Conservation (phyloP, 1,284 basidiomycete genomes). For the Xanthoconium separans region DNA sequence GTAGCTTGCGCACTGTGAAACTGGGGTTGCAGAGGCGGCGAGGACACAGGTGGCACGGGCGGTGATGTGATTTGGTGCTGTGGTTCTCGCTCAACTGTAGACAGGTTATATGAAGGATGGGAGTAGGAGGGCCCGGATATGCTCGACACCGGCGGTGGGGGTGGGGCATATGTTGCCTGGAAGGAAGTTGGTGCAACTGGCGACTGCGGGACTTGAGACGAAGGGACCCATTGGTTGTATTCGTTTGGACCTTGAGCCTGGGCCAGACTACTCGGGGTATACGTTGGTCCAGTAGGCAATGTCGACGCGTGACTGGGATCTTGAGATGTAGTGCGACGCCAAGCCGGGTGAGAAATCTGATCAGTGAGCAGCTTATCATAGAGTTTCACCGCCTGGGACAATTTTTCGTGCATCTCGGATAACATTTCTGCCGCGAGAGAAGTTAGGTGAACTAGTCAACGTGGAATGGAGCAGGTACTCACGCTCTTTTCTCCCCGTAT, state of each 20-base stretch:
- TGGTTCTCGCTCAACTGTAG: conserved; percentile 13
- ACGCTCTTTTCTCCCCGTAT: conserved; percentile 86
- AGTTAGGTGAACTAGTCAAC: neutral
- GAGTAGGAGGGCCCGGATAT: conserved; percentile 17
- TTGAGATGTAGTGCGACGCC: conserved; percentile 40
- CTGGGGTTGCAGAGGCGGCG: conserved; percentile 6
- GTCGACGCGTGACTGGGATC: conserved; percentile 18
- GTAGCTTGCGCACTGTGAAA: conserved; percentile 7
- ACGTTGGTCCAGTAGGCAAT: conserved; percentile 12
- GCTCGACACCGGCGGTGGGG: conserved; percentile 16
- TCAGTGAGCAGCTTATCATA: conserved; percentile 88
- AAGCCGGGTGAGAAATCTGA: conserved; percentile 71
- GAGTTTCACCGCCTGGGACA: conserved; percentile 86
- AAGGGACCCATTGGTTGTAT: conserved; percentile 32
- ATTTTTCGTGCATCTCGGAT: conserved; percentile 90
- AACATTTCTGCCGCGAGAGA: conserved; percentile 63
- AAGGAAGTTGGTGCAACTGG: conserved; percentile 12
- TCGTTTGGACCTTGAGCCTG: conserved; percentile 19
- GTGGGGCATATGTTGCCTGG: conserved; percentile 21
- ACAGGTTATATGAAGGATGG: conserved; percentile 10
- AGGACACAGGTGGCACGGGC: conserved; percentile 1
- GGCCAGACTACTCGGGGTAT: conserved; percentile 18
- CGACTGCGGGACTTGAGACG: conserved; percentile 17
- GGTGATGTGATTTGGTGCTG: conserved; percentile 11
- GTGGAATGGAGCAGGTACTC: conserved; percentile 34